These are phyloP conservation scores for Phytophthora constricta DNA, from an alignment of 352 stramenopile species.

Conservation along the genomic window DNA sequence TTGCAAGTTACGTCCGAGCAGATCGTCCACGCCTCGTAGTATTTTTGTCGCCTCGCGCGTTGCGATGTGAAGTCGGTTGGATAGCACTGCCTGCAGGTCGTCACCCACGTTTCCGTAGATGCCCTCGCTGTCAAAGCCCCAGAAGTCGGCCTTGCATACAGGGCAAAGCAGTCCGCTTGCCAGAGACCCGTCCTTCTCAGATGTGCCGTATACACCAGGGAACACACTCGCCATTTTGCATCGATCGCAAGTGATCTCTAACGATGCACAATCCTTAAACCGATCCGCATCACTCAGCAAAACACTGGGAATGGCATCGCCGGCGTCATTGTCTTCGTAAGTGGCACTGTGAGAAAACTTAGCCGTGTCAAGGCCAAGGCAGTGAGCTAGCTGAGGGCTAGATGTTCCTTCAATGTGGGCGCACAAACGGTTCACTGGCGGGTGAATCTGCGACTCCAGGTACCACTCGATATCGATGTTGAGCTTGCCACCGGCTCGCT, in stretches of 20 bases:
- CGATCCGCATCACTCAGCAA: constrained; percentile 88
- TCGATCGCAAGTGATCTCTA: constrained; percentile 76
- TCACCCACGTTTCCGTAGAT: constrained; percentile 78
- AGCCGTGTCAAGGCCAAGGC: constrained; percentile 95
- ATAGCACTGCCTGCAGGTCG: constrained; percentile 78
- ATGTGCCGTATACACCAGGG: constrained; percentile 70
- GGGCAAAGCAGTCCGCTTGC: constrained; percentile 73
- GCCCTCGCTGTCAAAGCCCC: constrained; percentile 81
- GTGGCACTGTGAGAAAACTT: constrained; percentile 92
- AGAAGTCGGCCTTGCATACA: constrained; percentile 81
- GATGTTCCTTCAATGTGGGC: constrained; percentile 99
- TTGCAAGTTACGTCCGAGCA: constrained; percentile 97
- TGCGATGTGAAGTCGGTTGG: constrained; percentile 83
- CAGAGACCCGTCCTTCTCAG: constrained; percentile 34
- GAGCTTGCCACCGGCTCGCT: constrained; percentile 77
- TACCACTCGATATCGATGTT: constrained; percentile 98
- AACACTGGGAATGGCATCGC: constrained; percentile 89
- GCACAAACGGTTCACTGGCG: constrained; percentile 97
- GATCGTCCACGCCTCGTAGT: constrained; percentile 91
- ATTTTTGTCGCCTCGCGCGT: constrained; percentile 84
- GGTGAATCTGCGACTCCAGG: constrained; percentile 96
- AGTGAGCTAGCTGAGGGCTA: constrained; percentile 94
- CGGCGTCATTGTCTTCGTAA: constrained; percentile 87
- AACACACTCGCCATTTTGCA: constrained; percentile 79
- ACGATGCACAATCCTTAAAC: constrained; percentile 86